Percentiles rank a stretch among this genome's conserved stretches.
phyloP scores from a whole-genome alignment of 352 stramenopile species.

The Albugo laibachii region DNA sequence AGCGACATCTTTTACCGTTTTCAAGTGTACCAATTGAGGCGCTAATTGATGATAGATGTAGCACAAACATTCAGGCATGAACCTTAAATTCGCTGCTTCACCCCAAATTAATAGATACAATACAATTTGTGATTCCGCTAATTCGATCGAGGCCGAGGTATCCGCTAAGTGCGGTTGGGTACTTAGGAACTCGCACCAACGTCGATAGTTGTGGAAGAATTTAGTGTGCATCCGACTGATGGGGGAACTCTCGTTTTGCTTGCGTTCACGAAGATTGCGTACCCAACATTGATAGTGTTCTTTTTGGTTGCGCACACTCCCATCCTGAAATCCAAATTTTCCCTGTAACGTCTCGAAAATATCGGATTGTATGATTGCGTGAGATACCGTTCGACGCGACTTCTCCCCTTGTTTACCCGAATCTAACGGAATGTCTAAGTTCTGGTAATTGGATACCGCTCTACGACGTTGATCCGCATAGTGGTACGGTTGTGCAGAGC shows the following conservation, averaged over 20 bases:
- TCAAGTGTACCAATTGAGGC: constrained; percentile 30
- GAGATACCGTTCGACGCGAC: too few relatives aligned
- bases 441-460: too few relatives aligned
- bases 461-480: too few relatives aligned
- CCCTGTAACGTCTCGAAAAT: constrained; percentile 1
- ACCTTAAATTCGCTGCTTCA: constrained; percentile 64
- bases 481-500: too few relatives aligned
- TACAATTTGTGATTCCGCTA: constrained; percentile 51
- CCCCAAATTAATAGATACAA: constrained; percentile 72
- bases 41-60: constrained; percentile 74
- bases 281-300: constrained; percentile 1
- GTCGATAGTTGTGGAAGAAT: constrained; percentile 82
- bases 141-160: constrained; percentile 15
- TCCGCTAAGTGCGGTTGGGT: constrained; percentile 59
- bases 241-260: not conserved
- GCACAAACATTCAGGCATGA: constrained; percentile 81
- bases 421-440: too few relatives aligned
- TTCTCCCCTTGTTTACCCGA: too few relatives aligned
- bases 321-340: constrained; percentile 1
- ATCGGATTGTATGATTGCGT: not conserved
- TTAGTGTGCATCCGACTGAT: constrained; percentile 40
- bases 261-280: not conserved
- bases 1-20: constrained; percentile 22
- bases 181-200: constrained; percentile 89
- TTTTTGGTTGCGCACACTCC: constrained; percentile 4